A percentile compares a stretch with the other conserved stretches of the same genome.
Evolutionary conservation across 805 yeast genomes (phyloP).

Genomic region (Candida coquimbonensis): DNA sequence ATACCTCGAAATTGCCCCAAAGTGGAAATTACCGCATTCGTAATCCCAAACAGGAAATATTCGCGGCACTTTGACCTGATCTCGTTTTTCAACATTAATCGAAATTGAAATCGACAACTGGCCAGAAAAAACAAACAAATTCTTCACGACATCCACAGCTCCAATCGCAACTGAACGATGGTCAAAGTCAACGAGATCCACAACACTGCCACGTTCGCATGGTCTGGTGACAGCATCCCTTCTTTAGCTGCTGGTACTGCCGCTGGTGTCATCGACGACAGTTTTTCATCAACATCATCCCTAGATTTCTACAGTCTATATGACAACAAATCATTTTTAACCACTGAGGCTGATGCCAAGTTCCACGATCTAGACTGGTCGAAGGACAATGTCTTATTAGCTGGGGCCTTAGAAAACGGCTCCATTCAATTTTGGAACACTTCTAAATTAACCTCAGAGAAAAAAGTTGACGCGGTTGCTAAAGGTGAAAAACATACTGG

Average conservation of each 20-base stretch:
- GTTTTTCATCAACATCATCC: slow-evolving; percentile 72
- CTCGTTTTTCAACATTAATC: background rate
- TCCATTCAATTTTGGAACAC: slow-evolving; percentile 73
- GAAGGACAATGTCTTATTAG: slow-evolving; percentile 54
- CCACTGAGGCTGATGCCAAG: slow-evolving; percentile 45
- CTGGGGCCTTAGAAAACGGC: slow-evolving; percentile 88
- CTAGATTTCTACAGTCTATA: slow-evolving; percentile 71
- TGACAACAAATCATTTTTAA: slow-evolving; percentile 32
- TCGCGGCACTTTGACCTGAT: slow-evolving; percentile 2
- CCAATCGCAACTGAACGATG: slow-evolving; percentile 27
- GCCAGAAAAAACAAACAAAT: slow-evolving; percentile 3
- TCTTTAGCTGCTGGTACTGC: slow-evolving; percentile 83
- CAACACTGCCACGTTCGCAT: slow-evolving; percentile 91
- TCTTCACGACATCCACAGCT: background rate
- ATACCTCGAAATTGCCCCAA: background rate
- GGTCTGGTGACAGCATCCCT: slow-evolving; percentile 78
- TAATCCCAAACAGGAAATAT: background rate
- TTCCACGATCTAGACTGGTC: slow-evolving; percentile 88
- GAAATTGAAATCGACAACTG: background rate
- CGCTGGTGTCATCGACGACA: slow-evolving; percentile 92
- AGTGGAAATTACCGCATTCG: background rate
- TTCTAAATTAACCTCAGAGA: slow-evolving; percentile 34
- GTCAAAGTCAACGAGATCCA: slow-evolving; percentile 79
- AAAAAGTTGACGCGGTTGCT: slow-evolving; percentile 44
- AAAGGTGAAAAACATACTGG: slow-evolving; percentile 56